Evolutionary conservation across 352 stramenopile species (phyloP).

Genomic region (Pythium utonaiense): DNA sequence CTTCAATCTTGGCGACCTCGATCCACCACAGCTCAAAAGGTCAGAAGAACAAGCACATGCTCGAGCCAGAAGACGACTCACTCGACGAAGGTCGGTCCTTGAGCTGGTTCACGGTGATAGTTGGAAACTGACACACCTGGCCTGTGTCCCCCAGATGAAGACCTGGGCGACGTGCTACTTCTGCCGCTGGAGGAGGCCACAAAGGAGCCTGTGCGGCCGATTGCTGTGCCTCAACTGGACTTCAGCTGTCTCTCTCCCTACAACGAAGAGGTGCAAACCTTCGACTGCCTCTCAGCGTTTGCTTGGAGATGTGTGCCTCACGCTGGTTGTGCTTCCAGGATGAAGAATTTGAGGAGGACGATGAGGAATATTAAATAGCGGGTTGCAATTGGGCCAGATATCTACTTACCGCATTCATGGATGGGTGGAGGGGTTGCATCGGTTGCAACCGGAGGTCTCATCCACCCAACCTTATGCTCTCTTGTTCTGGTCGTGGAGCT

Average conservation of each 20-base stretch:
- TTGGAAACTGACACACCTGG: too few species aligned
- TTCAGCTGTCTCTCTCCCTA: constrained; percentile 49
- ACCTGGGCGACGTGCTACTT: constrained; percentile 13
- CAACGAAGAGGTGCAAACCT: constrained; percentile 39
- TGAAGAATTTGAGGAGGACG: constrained; percentile 36
- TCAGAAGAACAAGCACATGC: neutral
- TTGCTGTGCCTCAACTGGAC: constrained; percentile 42
- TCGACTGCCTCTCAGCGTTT: neutral
- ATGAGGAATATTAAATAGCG: constrained; percentile 29
- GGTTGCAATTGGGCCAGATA: constrained; percentile 12
- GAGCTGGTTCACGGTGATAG: neutral
- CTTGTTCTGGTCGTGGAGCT: constrained; percentile 22
- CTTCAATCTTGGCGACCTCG: constrained; percentile 21
- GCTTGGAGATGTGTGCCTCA: neutral
- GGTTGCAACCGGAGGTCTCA: neutral
- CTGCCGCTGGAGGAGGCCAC: constrained; percentile 8
- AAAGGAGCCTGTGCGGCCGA: constrained; percentile 17
- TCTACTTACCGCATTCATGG: neutral
- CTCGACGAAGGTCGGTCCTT: neutral
- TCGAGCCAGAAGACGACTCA: constrained; percentile 13
- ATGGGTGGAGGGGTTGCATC: neutral
- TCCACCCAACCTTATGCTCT: neutral
- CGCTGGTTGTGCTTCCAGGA: constrained; percentile 9
- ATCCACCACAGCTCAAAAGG: neutral
- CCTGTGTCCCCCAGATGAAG: neutral